These are phyloP conservation scores for Diaporthe vexans DNA, from an alignment of 2,329 filamentous ascomycete species.

Conservation along the genomic window DNA sequence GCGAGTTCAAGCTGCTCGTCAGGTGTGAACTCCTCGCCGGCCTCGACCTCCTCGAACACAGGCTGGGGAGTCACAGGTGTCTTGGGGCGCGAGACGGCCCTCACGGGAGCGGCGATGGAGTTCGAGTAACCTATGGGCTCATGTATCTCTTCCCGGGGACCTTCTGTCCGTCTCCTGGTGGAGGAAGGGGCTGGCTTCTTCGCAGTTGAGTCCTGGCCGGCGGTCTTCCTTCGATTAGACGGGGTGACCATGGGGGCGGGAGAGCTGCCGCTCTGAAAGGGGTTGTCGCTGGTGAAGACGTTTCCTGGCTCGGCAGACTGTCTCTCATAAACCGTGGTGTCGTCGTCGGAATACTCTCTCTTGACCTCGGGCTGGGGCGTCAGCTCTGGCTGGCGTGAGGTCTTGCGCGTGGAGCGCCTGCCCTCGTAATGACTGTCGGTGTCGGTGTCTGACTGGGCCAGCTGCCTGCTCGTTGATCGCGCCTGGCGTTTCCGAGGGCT, in stretches of 20 bases:
- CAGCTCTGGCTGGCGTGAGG: constrained; percentile 36
- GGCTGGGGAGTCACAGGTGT: constrained; percentile 52
- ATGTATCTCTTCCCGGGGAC: constrained; percentile 63
- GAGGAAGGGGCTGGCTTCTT: constrained; percentile 57
- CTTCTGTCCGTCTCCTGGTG: constrained; percentile 61
- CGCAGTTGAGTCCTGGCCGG: constrained; percentile 55
- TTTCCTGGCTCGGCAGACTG: constrained; percentile 64
- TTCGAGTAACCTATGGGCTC: constrained; percentile 67
- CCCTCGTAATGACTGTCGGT: constrained; percentile 53
- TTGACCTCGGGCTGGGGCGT: constrained; percentile 64
- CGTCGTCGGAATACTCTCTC: constrained; percentile 67
- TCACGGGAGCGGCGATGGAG: constrained; percentile 70
- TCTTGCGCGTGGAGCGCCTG: constrained; percentile 38
- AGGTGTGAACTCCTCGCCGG: constrained; percentile 93
- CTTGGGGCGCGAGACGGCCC: constrained; percentile 53
- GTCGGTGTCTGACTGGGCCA: constrained; percentile 66
- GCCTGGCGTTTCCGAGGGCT: constrained; percentile 69
- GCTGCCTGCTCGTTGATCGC: constrained; percentile 68
- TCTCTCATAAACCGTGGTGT: constrained; percentile 51
- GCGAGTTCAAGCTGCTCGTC: constrained; percentile 87
- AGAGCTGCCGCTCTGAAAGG: constrained; percentile 89
- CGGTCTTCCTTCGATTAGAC: constrained; percentile 64
- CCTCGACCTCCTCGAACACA: constrained; percentile 62
- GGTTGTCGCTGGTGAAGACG: constrained; percentile 90
- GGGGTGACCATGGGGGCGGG: constrained; percentile 68